Base-by-base conservation (phyloP, 345 rosid genomes). In the Citrus medica region DNA sequence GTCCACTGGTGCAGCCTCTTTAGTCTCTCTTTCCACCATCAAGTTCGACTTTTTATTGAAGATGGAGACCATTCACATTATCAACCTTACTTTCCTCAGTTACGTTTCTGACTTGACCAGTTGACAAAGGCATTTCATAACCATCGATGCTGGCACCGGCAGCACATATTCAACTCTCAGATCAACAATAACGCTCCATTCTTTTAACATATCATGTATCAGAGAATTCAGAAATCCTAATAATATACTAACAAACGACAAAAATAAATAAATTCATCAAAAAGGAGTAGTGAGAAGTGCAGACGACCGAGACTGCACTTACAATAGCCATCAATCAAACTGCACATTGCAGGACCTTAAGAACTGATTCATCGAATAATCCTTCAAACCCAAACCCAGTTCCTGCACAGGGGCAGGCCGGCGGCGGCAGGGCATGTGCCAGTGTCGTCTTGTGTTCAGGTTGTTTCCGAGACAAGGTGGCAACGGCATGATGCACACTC, bases 31-130 rank as follows among this genome's bases (percentile, higher is more conserved):
- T 24, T 33, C 48, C 42, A 28, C 65, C 74, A 66, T 60, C 79
- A 75, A 48, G 71, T 75, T 61, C 64, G 21, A 10, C 62, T 16
- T 75, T 13, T 80, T 61, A 66, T 58, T 61, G 65, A 12, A 19
- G 75, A 40, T 61, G 24, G 8, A 68, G 79, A 68, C 72, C 67
- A 51, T 53, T 58, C 64, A 61, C 53, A 48, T 12, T 22, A 42
- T 68, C 68, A 56, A 59, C 19, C 53, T 67, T 48, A 24, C 38
- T 76, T 46, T 46, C 51, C 59, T 9, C 75, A 74, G 64, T 60
- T 48, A 74, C 55, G 17, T 46, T 46, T 48, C 64, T 74, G 70
- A 69, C 21, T 25, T 59, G 70, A 74, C 9, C 21, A 17, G 51
- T 13, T 46, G 17, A 46, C 51, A 56, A 68, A 60, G 74, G 24